These are phyloP conservation scores for Alternaria alternata DNA, from an alignment of 2,329 filamentous ascomycete genomes.

Conservation along the genomic window DNA sequence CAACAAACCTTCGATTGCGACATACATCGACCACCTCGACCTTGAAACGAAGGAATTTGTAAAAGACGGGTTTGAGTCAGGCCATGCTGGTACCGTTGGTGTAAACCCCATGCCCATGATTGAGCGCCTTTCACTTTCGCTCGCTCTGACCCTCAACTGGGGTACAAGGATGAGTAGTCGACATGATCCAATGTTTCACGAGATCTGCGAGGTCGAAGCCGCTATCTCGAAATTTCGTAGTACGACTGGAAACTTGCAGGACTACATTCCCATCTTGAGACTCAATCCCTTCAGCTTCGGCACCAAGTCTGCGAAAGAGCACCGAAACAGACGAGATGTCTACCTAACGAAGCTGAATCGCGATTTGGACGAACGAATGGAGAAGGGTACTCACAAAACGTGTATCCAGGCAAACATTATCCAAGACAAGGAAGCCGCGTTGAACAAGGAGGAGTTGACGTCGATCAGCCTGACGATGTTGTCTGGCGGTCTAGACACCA, in stretches of 20 bases:
- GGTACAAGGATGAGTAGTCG: slow-evolving; percentile 67
- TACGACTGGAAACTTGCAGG: slow-evolving; percentile 68
- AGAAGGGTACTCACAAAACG: slow-evolving; percentile 66
- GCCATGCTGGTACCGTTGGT: slow-evolving; percentile 61
- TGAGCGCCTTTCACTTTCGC: slow-evolving; percentile 68
- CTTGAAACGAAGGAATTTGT: slow-evolving; percentile 70
- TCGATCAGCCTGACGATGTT: slow-evolving; percentile 75
- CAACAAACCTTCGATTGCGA: slow-evolving; percentile 70
- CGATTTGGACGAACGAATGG: slow-evolving; percentile 68
- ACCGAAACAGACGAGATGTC: slow-evolving; percentile 66
- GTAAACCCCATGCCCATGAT: slow-evolving; percentile 75
- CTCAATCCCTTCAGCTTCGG: slow-evolving; percentile 69
- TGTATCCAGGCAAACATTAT: slow-evolving; percentile 75
- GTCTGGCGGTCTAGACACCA: slow-evolving; percentile 71
- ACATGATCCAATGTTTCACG: slow-evolving; percentile 67
- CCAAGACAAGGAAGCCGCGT: slow-evolving; percentile 67
- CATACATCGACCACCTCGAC: slow-evolving; percentile 69
- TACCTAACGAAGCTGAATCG: slow-evolving; percentile 67
- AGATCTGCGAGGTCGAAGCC: slow-evolving; percentile 70
- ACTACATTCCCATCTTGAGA: slow-evolving; percentile 67
- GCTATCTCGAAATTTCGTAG: slow-evolving; percentile 67
- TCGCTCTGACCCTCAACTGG: slow-evolving; percentile 72
- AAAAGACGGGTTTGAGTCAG: slow-evolving; percentile 66
- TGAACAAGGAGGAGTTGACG: slow-evolving; percentile 69
- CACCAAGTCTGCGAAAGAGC: slow-evolving; percentile 66